phyloP scores from a whole-genome alignment of 2,329 filamentous ascomycete species.

The Curvularia spicifera region DNA sequence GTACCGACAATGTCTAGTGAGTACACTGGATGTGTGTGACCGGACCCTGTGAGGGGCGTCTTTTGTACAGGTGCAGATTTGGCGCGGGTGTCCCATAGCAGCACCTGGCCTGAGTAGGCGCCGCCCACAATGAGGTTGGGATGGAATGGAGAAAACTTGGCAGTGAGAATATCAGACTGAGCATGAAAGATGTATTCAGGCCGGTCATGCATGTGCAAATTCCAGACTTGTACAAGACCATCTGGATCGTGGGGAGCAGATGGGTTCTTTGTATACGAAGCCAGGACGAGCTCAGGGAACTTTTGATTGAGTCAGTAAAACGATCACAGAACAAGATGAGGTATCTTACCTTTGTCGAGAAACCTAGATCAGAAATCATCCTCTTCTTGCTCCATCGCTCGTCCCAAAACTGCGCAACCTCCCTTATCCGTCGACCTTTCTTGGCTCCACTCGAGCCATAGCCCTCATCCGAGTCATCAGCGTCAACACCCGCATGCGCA shows the following conservation, averaged over 20 bases:
- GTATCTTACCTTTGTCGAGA: conserved; percentile 77
- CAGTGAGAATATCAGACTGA: conserved; percentile 91
- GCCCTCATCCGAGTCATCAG: conserved; percentile 82
- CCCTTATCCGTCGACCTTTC: conserved; percentile 77
- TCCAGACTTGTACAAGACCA: conserved; percentile 96
- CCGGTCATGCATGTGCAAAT: conserved; percentile 88
- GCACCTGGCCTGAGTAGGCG: conserved; percentile 93
- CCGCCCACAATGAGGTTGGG: conserved; percentile 95
- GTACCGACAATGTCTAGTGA: conserved; percentile 95
- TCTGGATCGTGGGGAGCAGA: conserved; percentile 92
- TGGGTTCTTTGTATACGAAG: conserved; percentile 96
- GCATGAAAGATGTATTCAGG: conserved; percentile 97
- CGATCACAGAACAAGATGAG: background rate
- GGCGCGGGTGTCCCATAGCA: conserved; percentile 95
- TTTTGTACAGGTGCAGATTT: conserved; percentile 86
- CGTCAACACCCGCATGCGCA: conserved; percentile 74
- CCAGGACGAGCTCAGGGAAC: conserved; percentile 89
- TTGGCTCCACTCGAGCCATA: conserved; percentile 73
- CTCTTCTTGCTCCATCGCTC: conserved; percentile 96
- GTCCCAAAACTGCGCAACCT: conserved; percentile 92
- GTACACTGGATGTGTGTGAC: conserved; percentile 96
- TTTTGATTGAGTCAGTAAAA: conserved; percentile 43
- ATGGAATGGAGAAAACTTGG: conserved; percentile 98
- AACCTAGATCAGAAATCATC: conserved; percentile 94
- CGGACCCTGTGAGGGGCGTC: conserved; percentile 91